Evolutionary conservation across 1,284 basidiomycete genomes (phyloP), one percentile per base, ranked within the genome.

Genomic region (Pseudozyma sp.): DNA sequence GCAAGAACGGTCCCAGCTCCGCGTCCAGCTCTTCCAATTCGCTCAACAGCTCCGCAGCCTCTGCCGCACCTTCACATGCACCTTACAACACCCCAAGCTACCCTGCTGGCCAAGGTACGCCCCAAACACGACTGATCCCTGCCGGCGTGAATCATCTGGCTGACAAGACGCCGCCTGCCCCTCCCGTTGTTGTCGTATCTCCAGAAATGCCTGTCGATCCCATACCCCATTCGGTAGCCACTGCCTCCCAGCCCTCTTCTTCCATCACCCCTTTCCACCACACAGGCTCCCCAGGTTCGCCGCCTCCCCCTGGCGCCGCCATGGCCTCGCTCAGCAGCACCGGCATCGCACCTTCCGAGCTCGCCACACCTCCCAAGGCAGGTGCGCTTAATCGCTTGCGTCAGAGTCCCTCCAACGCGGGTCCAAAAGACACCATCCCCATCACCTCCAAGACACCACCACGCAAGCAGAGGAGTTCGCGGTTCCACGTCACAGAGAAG

Each of bases 401-500:
- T 40, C 79, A 75, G 58, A 73, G 60, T 17, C 64, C 56, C 47
- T 69, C 59, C 60, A 73, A 56, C 46, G 45, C 50, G 30, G 80
- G 69, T 19, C 73, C 82, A 33, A 83, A 81, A 61, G 82, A 84
- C 47, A 84, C 77, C 44, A 81, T 84, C 39, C 81, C 81, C 35
- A 74, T 80, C 57, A 77, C 77, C 35, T 57, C 70, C 50, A 80
- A 81, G 62, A 82, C 82, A 40, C 81, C 82, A 35, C 82, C 82
- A 45, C 68, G 82, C 40, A 84, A 84, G 54, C 82, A 84, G 64
- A 68, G 81, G 42, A 81, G 80, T 63, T 80, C 78, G 83, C 90
- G 97, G 65, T 98, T 99, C 84, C 92, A 99, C 65, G 92, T 97
- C 67, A 94, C 92, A 5, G 96, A 99, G 51, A 94, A 91, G 86